These are phyloP conservation scores for Debaryomyces fabryi DNA, from an alignment of 1,139 yeast genomes.

Conservation along the genomic window DNA sequence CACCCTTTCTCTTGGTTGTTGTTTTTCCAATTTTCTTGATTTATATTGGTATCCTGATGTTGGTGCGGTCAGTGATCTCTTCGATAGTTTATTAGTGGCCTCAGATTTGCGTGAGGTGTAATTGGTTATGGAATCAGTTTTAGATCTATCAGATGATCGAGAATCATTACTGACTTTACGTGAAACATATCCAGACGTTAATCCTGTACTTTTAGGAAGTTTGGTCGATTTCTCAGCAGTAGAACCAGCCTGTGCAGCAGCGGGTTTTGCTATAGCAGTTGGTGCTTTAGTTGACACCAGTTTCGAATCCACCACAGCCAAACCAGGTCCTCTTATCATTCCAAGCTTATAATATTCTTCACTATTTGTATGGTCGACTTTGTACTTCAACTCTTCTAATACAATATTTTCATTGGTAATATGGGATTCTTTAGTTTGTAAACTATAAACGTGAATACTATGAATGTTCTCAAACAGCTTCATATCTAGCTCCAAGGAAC, in stretches of 20 bases:
- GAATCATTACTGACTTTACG: slow-evolving; percentile 20
- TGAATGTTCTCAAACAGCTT: slow-evolving; percentile 23
- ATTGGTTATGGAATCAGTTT: slow-evolving; percentile 15
- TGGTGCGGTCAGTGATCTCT: slow-evolving; percentile 16
- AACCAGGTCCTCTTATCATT: slow-evolving; percentile 37
- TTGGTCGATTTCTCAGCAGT: slow-evolving; percentile 8
- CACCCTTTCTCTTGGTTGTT: slow-evolving; percentile 40
- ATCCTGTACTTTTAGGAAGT: slow-evolving; percentile 21
- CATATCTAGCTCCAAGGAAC: slow-evolving; percentile 19
- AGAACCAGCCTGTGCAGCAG: not conserved
- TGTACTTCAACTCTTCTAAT: slow-evolving; percentile 29
- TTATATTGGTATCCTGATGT: slow-evolving; percentile 35
- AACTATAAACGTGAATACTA: slow-evolving; percentile 37
- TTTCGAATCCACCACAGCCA: slow-evolving; percentile 15
- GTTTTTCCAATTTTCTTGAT: slow-evolving; percentile 38
- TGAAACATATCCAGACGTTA: slow-evolving; percentile 32
- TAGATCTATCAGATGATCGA: slow-evolving; percentile 17
- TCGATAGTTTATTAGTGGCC: slow-evolving; percentile 6
- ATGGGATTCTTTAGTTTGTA: slow-evolving; percentile 22
- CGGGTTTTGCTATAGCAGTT: not conserved
- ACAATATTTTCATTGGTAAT: slow-evolving; percentile 30
- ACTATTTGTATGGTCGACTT: slow-evolving; percentile 21
- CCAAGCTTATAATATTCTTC: slow-evolving; percentile 32
- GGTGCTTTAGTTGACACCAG: not conserved
- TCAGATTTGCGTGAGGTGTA: slow-evolving; percentile 29